These are phyloP conservation scores for Termitomyces sp. DNA, from an alignment of 1,284 basidiomycete species.

Conservation along the genomic window DNA sequence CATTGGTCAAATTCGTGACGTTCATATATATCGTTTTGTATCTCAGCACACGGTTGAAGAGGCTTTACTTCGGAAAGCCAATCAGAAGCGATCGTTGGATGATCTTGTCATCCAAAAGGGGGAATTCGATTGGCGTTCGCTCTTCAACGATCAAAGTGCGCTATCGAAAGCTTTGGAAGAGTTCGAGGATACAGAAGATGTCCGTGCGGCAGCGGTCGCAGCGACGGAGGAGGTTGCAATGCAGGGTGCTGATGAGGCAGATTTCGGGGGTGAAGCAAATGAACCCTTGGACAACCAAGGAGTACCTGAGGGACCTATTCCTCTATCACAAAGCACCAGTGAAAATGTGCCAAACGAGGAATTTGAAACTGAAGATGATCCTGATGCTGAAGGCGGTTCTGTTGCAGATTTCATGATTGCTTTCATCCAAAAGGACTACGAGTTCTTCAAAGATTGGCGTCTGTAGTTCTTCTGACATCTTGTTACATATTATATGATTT, in stretches of 20 bases:
- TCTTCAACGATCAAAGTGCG: conserved; percentile 58
- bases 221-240: conserved; percentile 67
- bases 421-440: conserved; percentile 70
- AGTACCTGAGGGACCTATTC: conserved; percentile 14
- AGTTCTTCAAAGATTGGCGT: conserved; percentile 74
- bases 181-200: conserved; percentile 87
- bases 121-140: conserved; percentile 90
- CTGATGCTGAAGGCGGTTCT: conserved; percentile 49
- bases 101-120: conserved; percentile 92
- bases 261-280: conserved; percentile 56
- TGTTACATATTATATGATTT: conserved; percentile 3
- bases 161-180: conserved; percentile 61
- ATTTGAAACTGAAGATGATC: conserved; percentile 35
- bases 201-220: conserved; percentile 75
- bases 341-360: conserved; percentile 6
- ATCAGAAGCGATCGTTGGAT: conserved; percentile 91
- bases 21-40: conserved; percentile 96
- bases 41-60: conserved; percentile 93
- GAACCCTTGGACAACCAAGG: conserved; percentile 31
- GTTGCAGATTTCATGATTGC: conserved; percentile 86
- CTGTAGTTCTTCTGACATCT: conserved; percentile 29
- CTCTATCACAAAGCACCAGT: conserved; percentile 22
- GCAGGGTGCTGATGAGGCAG: conserved; percentile 71
- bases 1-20: conserved; percentile 95
- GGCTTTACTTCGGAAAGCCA: conserved; percentile 93